These are phyloP conservation scores for Zychaea mexicana DNA, from an alignment of 371 early-diverging fungal species.

Conservation along the genomic window DNA sequence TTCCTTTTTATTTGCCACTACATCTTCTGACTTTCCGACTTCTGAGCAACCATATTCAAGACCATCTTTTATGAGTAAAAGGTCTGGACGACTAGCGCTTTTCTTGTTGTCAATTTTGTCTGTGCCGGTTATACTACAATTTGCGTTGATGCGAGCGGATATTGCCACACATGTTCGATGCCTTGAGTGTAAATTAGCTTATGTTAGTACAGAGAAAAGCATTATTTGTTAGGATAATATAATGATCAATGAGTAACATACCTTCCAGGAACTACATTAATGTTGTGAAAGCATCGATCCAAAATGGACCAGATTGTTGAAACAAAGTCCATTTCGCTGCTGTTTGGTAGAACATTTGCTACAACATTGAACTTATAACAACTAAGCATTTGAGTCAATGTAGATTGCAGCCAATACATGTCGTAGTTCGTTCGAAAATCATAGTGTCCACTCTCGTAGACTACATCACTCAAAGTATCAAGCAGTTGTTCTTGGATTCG, in stretches of 20 bases:
- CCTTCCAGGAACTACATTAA: background rate
- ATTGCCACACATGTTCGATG: conserved; percentile 3
- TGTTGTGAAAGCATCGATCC: conserved; percentile 10
- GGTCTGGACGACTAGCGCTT: conserved; percentile 4
- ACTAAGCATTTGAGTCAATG: background rate
- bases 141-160: background rate
- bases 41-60: conserved; percentile 5
- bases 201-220: conserved; percentile 3
- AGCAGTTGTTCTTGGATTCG: background rate
- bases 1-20: conserved; percentile 3
- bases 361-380: background rate
- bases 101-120: background rate
- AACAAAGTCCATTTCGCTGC: conserved; percentile 9
- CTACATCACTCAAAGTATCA: background rate
- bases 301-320: conserved; percentile 1
- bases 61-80: conserved; percentile 10
- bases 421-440: background rate
- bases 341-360: background rate
- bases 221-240: background rate
- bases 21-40: background rate
- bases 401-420: background rate
- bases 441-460: background rate
- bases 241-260: background rate
- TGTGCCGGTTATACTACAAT: background rate
- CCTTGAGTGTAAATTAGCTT: background rate